Evolutionary conservation across 306 rosid genomes (phyloP), one percentile per base, ranked within the genome.

Genomic region (Vigna nakashimae): DNA sequence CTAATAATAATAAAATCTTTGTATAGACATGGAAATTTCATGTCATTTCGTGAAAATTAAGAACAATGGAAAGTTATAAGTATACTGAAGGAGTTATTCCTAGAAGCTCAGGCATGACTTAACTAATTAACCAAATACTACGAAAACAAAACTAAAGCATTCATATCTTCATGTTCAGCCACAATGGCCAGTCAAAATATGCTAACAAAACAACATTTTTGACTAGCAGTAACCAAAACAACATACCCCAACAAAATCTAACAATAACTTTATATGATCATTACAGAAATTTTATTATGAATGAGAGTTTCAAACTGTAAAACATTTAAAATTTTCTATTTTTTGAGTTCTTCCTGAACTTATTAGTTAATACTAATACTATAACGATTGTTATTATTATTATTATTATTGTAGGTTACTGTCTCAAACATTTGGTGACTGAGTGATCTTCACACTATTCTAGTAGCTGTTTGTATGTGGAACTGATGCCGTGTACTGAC

Each of bases 401-500:
- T 1, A 18, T 5, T 1, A 40, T 40, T 7, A 42, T 9, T 26
- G 12, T 40, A 4, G 46, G 67, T 67, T 46, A 8, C 42, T 67
- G 53, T 30, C 40, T 40, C 45, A 74, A 71, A 59, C 55, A 36
- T 76, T 65, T 46, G 48, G 53, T 50, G 53, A 18, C 68, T 43
- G 80, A 68, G 6, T 34, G 42, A 36, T 36, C 74, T 40, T 73
- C 43, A 22, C 49, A 67, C 59, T 42, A 13, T 18, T 34, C 63
- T 80, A 80, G 55, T 73, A 80, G 83, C 74, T 80, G 30, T 66
- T 83, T 60, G 69, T 26, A 38, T 77, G 73, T 55, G 85, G 83
- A 77, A 80, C 66, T 26, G 80, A 82, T 49, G 89, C 83, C 55
- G 92, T 83, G 32, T 79, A 83, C 48, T 90, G 92, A 65, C 62